Base-by-base conservation (phyloP, 2,329 filamentous ascomycete genomes). In the Hyphodiscus sp. region DNA sequence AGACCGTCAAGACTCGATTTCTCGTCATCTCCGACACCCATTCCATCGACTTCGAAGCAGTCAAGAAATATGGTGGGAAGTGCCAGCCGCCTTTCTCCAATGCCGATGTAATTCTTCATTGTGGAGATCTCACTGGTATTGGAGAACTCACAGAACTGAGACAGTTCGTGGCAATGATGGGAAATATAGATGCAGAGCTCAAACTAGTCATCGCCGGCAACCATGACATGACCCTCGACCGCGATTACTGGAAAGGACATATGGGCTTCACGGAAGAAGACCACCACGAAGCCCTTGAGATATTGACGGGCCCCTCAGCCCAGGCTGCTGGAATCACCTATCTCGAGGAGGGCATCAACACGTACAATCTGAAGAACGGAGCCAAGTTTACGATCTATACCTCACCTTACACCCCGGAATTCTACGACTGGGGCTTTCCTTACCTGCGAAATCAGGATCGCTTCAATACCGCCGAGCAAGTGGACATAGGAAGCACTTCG, bases 121-220 rank as follows among this genome's bases (percentile, higher is more conserved):
- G n/a, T n/a, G n/a, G n/a, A n/a, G n/a, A n/a, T n/a, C n/a, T n/a
- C n/a, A n/a, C n/a, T n/a, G n/a, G n/a, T n/a, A n/a, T n/a, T n/a
- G n/a, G n/a, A n/a, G n/a, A n/a, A n/a, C n/a, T n/a, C n/a, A n/a
- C n/a, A n/a, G n/a, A n/a, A n/a, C n/a, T n/a, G n/a, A n/a, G n/a
- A n/a, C n/a, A n/a, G n/a, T n/a, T n/a, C n/a, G n/a, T n/a, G n/a
- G n/a, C n/a, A 15, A 62, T 64, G 59, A 26, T 63, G 3, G 49
- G 49, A 11, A 61, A 62, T 1, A 73, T 79, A 33, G 67, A 77
- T n/a, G 80, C 80, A 3, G 73, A 76, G 15, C 65, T 84, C 7
- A 85, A 84, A 61, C 69, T 85, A 20, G 76, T 84, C n/a, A 83
- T 85, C 56, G 76, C 81, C 0, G 82, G 82, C 0, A 85, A 85